Evolutionary conservation across 129 eudicot genomes (phyloP).

Genomic region (Tanacetum coccineum): DNA sequence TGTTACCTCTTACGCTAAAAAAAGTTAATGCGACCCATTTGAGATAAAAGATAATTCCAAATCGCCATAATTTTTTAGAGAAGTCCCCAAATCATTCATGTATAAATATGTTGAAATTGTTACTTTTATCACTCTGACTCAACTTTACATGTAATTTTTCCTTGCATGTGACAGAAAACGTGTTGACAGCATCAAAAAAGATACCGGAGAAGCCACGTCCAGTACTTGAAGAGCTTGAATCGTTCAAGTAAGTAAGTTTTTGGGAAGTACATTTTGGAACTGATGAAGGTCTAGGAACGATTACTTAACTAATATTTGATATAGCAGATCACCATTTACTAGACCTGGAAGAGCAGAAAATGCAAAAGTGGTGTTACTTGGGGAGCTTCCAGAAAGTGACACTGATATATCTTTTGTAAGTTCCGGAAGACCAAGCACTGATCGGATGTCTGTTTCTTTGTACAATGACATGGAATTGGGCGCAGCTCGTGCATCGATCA

Average conservation of each 20-base stretch:
- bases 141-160: not conserved
- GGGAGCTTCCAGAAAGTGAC: conserved; percentile 38
- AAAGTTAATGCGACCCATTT: no score
- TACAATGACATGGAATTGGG: conserved; percentile 38
- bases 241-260: conserved; percentile 19
- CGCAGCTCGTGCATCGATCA: conserved; percentile 30
- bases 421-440: conserved; percentile 43
- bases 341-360: conserved; percentile 36
- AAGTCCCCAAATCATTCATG: no score
- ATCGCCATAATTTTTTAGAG: no score
- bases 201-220: conserved; percentile 23
- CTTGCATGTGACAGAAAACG: conserved; percentile 10
- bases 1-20: no score
- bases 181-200: conserved; percentile 12
- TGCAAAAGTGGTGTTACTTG: conserved; percentile 30
- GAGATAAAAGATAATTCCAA: no score
- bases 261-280: not conserved
- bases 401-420: conserved; percentile 54
- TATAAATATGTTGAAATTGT: no score
- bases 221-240: conserved; percentile 14
- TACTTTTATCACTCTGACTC: not conserved
- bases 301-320: conserved; percentile 9
- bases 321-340: conserved; percentile 33
- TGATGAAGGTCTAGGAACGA: not conserved
- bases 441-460: conserved; percentile 28